Evolutionary conservation across 805 yeast species (phyloP).

Genomic region (Metschnikowia continentalis): DNA sequence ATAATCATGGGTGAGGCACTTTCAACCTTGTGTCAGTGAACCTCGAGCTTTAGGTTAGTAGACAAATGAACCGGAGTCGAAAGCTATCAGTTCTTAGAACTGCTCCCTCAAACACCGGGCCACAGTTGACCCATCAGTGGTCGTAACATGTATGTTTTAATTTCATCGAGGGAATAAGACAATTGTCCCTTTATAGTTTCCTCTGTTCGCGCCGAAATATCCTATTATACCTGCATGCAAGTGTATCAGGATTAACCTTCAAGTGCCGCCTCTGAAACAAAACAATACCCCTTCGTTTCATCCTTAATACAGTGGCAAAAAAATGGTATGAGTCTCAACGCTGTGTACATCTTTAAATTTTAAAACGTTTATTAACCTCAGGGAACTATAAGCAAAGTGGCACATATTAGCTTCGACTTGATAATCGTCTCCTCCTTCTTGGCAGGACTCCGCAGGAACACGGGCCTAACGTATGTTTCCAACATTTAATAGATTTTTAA

Average conservation of each 20-base stretch:
- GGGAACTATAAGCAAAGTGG: slow-evolving; percentile 34
- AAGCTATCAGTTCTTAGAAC: neutral
- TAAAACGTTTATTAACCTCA: slow-evolving; percentile 8
- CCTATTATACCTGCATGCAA: neutral
- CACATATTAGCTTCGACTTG: slow-evolving; percentile 58
- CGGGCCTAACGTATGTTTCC: slow-evolving; percentile 50
- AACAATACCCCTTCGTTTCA: neutral
- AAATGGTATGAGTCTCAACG: neutral
- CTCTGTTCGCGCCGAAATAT: neutral
- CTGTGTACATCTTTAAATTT: neutral
- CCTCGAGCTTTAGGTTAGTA: neutral
- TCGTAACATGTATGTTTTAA: neutral
- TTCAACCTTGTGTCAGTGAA: neutral
- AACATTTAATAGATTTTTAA: no score
- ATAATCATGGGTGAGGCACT: neutral
- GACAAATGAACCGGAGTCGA: no score
- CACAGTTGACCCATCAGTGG: neutral
- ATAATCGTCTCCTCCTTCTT: slow-evolving; percentile 52
- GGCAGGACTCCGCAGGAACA: slow-evolving; percentile 57
- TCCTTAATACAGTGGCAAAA: neutral
- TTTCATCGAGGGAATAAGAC: neutral
- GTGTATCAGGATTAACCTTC: neutral
- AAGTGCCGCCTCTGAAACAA: neutral
- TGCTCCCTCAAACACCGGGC: no score
- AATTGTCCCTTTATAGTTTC: neutral